Conservation (phyloP, 352 stramenopile genomes). For the Bremia lactucae region DNA sequence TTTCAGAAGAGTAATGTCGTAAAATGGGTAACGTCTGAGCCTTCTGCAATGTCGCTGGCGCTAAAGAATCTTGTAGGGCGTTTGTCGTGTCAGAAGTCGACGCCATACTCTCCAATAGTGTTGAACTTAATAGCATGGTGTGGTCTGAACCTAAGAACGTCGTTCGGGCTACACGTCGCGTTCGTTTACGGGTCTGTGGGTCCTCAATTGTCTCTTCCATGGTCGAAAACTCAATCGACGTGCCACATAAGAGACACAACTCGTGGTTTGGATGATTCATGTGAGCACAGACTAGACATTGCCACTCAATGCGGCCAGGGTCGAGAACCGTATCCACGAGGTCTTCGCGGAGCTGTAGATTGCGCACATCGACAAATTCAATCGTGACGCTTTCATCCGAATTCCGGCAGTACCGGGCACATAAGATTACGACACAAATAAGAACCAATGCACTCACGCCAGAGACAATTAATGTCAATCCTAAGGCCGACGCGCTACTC, state of each 20-base stretch:
- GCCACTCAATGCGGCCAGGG: slow-evolving; percentile 50
- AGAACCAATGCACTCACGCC: slow-evolving; percentile 29
- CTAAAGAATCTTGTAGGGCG: too few relatives aligned
- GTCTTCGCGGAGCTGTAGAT: slow-evolving; percentile 48
- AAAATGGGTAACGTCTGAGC: slow-evolving; percentile 22
- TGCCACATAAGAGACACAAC: slow-evolving; percentile 50
- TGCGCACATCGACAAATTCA: slow-evolving; percentile 40
- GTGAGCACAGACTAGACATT: slow-evolving; percentile 64
- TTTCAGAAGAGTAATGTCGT: slow-evolving; percentile 14
- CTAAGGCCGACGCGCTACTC: slow-evolving; percentile 21
- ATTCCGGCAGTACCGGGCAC: slow-evolving; percentile 24
- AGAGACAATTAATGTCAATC: slow-evolving; percentile 21
- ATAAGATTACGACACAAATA: slow-evolving; percentile 37
- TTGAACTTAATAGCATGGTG: slow-evolving; percentile 19
- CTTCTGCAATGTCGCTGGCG: slow-evolving; percentile 15
- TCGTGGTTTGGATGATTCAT: slow-evolving; percentile 63
- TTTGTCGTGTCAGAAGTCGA: slow-evolving; percentile 6
- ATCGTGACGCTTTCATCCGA: slow-evolving; percentile 33
- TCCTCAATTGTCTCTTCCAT: slow-evolving; percentile 30
- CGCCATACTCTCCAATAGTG: slow-evolving; percentile 18
- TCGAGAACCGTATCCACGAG: slow-evolving; percentile 57
- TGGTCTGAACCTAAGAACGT: slow-evolving; percentile 23
- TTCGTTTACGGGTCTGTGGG: slow-evolving; percentile 4
- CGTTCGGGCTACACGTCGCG: slow-evolving; percentile 14
- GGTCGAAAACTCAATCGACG: slow-evolving; percentile 41